Evolutionary conservation across 2,329 filamentous ascomycete species (phyloP).

Genomic region (Salinomyces thailandicus): DNA sequence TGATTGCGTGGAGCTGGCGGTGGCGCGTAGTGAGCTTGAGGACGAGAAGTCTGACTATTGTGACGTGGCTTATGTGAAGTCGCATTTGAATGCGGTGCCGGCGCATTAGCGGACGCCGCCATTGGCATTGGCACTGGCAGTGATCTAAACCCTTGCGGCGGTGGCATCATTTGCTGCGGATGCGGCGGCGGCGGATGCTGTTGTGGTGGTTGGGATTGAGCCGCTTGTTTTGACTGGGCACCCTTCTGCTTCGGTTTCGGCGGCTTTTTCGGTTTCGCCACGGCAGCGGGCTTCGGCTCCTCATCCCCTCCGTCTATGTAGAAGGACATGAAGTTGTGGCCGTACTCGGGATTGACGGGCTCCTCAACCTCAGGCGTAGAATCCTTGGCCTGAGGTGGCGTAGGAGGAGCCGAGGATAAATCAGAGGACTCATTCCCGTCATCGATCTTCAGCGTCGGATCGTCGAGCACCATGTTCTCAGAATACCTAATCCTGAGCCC

Average conservation of each 20-base stretch:
- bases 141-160: background rate
- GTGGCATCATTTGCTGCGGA: constrained; percentile 2
- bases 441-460: constrained; percentile 3
- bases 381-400: constrained; percentile 8
- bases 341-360: constrained; percentile 17
- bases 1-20: constrained; percentile 1
- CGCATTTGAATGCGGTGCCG: background rate
- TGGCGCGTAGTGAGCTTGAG: background rate
- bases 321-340: constrained; percentile 22
- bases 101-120: too few species aligned
- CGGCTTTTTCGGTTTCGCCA: constrained; percentile 1
- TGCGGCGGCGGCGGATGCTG: constrained; percentile 6
- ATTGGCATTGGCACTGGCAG: constrained; percentile 10
- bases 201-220: background rate
- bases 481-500: constrained; percentile 9
- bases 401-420: constrained; percentile 15
- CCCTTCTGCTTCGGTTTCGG: background rate
- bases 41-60: too few species aligned
- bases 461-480: constrained; percentile 10
- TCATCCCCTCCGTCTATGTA: constrained; percentile 22
- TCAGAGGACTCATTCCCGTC: constrained; percentile 15
- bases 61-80: too few species aligned
- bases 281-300: constrained; percentile 3
- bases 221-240: background rate
- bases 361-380: constrained; percentile 6